Conservation (phyloP, 208 protist species). For the Vickermania ingenoplastis region DNA sequence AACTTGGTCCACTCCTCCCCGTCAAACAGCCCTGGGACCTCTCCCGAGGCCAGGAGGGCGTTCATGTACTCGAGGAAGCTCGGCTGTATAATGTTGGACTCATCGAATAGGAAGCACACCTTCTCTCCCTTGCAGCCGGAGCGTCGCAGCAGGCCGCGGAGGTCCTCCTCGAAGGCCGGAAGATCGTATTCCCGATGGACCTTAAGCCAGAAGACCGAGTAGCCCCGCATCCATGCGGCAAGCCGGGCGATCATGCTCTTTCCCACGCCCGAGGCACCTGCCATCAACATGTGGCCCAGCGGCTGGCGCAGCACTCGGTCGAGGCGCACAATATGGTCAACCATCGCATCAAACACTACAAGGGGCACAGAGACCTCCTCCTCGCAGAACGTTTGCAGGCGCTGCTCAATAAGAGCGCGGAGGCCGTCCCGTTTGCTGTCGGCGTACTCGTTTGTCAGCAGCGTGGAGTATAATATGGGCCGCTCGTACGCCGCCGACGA, state of each 20-base stretch:
- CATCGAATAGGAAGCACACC: constrained; percentile 99
- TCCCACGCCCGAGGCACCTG: constrained; percentile 95
- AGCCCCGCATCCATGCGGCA: constrained; percentile 97
- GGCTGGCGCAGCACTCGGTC: constrained; percentile 98
- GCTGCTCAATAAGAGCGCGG: constrained; percentile 82
- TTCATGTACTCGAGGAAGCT: constrained; percentile 99
- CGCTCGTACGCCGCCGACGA: constrained; percentile 42
- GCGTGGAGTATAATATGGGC: constrained; percentile 95
- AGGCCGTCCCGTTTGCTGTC: constrained; percentile 85
- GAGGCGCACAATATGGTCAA: constrained; percentile 98
- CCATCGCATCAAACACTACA: constrained; percentile 97
- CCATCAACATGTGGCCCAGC: constrained; percentile 95
- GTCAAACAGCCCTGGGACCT: constrained; percentile 98
- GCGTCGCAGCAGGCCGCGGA: constrained; percentile 93
- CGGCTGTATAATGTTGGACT: constrained; percentile 97
- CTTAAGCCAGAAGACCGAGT: constrained; percentile 96
- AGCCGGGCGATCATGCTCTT: constrained; percentile 98
- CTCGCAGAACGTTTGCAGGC: constrained; percentile 93
- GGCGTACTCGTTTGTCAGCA: constrained; percentile 89
- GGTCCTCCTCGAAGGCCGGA: constrained; percentile 97
- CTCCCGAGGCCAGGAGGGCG: constrained; percentile 97
- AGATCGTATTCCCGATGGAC: constrained; percentile 94
- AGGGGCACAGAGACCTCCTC: constrained; percentile 97
- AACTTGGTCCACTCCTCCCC: constrained; percentile 95
- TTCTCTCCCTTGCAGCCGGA: constrained; percentile 95